These are phyloP conservation scores for Ploettnerulaceae sp. DNA, from an alignment of 2,329 filamentous ascomycete genomes.

Conservation along the genomic window DNA sequence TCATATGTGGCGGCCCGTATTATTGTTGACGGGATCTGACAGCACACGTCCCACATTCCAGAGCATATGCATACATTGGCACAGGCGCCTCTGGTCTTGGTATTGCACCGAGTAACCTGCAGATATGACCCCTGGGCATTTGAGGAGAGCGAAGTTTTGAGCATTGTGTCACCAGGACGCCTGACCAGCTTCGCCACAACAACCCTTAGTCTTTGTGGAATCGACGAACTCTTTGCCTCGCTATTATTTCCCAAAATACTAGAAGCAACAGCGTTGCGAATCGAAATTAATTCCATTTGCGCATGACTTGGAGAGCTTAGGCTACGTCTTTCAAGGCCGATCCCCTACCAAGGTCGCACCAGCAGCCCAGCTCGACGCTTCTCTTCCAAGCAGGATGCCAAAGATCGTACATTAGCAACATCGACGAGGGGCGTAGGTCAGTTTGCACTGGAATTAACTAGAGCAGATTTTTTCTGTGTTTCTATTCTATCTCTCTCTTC, in stretches of 20 bases:
- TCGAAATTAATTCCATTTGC: no score
- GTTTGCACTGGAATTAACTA: no score
- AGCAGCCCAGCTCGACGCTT: no score
- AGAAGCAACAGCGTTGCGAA: background rate
- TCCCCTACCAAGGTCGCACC: no score
- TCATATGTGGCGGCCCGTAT: constrained; percentile 7
- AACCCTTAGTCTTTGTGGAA: constrained; percentile 3
- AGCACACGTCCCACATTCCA: constrained; percentile 5
- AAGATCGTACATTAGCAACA: no score
- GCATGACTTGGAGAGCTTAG: no score
- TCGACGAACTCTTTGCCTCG: background rate
- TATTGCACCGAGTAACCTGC: no score
- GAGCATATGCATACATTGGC: background rate
- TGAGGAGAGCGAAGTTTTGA: constrained; percentile 21
- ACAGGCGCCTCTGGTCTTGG: background rate
- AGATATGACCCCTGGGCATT: constrained; percentile 12
- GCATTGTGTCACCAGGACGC: constrained; percentile 1
- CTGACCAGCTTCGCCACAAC: constrained; percentile 12
- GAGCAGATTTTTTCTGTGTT: no score
- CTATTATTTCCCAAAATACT: background rate
- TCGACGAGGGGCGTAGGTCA: no score
- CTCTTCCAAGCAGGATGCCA: no score
- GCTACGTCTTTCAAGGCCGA: no score
- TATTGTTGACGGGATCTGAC: constrained; percentile 6
- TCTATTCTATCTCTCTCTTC: no score